A percentile compares a stretch with the other conserved stretches of the same genome.
These are phyloP conservation scores for Sugiyamaella paludigena DNA, from an alignment of 1,139 yeast species.

Conservation along the genomic window DNA sequence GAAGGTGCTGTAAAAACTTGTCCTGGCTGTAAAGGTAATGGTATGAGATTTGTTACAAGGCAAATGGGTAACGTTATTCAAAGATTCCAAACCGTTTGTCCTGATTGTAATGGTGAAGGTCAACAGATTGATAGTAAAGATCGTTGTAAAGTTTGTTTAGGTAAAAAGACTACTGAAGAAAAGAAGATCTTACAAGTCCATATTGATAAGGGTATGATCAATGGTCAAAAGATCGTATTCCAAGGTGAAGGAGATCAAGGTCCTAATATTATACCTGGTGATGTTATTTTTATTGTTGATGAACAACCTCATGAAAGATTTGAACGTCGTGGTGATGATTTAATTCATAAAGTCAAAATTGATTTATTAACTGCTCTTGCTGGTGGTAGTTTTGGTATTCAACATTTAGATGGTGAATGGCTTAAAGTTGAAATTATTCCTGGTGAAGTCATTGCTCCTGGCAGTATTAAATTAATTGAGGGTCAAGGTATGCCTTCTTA, in stretches of 20 bases:
- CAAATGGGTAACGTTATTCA: slow-evolving; percentile 99
- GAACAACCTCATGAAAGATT: slow-evolving; percentile 81
- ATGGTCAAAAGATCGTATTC: slow-evolving; percentile 89
- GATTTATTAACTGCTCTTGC: slow-evolving; percentile 93
- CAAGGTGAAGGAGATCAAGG: slow-evolving; percentile 98
- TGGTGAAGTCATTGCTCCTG: slow-evolving; percentile 93
- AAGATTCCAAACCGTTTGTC: slow-evolving; percentile 95
- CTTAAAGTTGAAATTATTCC: slow-evolving; percentile 78
- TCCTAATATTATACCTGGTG: slow-evolving; percentile 94
- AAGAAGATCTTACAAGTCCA: slow-evolving; percentile 93
- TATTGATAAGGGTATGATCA: slow-evolving; percentile 95
- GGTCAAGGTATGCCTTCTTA: slow-evolving; percentile 94
- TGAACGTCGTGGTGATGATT: slow-evolving; percentile 87
- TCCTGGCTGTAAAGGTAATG: slow-evolving; percentile 82
- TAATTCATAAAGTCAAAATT: slow-evolving; percentile 79
- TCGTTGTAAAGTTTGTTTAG: slow-evolving; percentile 82
- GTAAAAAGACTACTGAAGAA: slow-evolving; percentile 84
- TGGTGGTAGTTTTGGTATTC: slow-evolving; percentile 86
- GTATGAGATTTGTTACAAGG: slow-evolving; percentile 89
- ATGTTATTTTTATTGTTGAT: slow-evolving; percentile 85
- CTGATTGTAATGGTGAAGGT: slow-evolving; percentile 89
- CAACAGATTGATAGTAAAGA: slow-evolving; percentile 85
- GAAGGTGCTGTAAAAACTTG: slow-evolving; percentile 85
- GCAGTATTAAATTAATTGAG: slow-evolving; percentile 73
- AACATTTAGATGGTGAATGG: slow-evolving; percentile 79